phyloP scores from a whole-genome alignment of 495 filamentous ascomycete species.

The Trichoderma virens region DNA sequence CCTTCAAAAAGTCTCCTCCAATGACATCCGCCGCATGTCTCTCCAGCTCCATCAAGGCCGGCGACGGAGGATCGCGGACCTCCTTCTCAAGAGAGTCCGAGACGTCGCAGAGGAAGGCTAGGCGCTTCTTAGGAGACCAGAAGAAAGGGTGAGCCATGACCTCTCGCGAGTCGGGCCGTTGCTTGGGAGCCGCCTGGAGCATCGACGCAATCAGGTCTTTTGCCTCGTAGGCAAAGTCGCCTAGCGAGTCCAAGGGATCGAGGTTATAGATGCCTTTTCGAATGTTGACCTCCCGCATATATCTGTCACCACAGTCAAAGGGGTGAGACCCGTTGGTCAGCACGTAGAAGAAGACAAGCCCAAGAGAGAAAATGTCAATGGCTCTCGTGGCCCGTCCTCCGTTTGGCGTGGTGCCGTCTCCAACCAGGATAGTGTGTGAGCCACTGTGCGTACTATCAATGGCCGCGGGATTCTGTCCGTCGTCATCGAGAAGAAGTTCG shows the following conservation, averaged over 20 bases:
- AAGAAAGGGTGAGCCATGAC: conserved; percentile 95
- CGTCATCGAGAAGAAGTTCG: conserved; percentile 81
- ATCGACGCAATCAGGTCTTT: conserved; percentile 78
- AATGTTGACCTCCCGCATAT: conserved; percentile 94
- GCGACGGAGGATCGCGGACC: conserved; percentile 67
- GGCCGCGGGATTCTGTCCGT: conserved; percentile 26
- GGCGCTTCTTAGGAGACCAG: conserved; percentile 79
- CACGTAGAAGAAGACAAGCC: conserved; percentile 94
- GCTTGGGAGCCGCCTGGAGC: conserved; percentile 64
- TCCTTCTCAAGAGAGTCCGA: conserved; percentile 95
- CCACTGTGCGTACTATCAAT: conserved; percentile 38
- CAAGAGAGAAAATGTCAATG: conserved; percentile 94
- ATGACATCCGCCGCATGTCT: conserved; percentile 26
- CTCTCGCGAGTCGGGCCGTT: conserved; percentile 60
- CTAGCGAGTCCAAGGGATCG: conserved; percentile 58
- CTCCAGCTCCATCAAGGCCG: conserved; percentile 54
- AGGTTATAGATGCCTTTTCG: conserved; percentile 77
- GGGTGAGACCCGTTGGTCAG: conserved; percentile 87
- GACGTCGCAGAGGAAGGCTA: conserved; percentile 85
- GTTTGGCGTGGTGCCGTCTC: conserved; percentile 11
- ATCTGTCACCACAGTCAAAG: conserved; percentile 86
- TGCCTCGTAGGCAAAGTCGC: conserved; percentile 78
- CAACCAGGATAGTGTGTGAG: conserved; percentile 32
- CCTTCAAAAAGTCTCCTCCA: conserved; percentile 64
- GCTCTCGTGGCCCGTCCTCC: conserved; percentile 77